Evolutionary conservation across 805 yeast genomes (phyloP), one percentile per base, ranked within the genome.

Genomic region (Monosporozyma siamensis): DNA sequence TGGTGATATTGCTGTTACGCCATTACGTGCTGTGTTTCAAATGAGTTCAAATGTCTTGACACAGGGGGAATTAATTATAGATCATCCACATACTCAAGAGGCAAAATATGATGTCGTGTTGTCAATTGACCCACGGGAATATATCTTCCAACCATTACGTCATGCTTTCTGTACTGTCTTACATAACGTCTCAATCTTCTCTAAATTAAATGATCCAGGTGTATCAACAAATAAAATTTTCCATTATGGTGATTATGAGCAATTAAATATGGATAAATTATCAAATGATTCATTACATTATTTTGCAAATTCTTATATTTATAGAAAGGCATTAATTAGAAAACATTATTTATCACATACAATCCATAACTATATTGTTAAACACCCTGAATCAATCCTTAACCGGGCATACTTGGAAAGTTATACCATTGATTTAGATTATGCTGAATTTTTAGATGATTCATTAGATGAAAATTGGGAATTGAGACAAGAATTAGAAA

Each of bases 371-470:
- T 89, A 75, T 52, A 65, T 67, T 4, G 85, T 81, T 7, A 92
- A 92, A 57, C 64, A 88, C 54, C 95, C 95, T 1, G 61, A 65
- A 0, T 78, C 89, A 1, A 65, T 78, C 1, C 67, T 92, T 43
- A 65, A 59, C 2, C 53, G 48, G 1, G 77, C 92, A 2, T 79
- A 77, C 46, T 90, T 97, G 1, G 84, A 77, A 42, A 72, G 89
- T 3, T 87, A 70, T 62, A 80, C 80, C 43, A 67, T 92, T 25
- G 97, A 92, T 56, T 75, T 92, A 18, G 97, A 90, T 54, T 92
- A 86, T 63, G 97, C 97, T 1, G 98, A 92, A 60, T 92, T 92
- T 53, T 66, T 92, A 40, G 97, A 92, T 53, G 98, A 92, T 58
- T 74, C 95, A 0, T 68, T 92, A 37, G 97, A 90, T 60, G 98